Percentiles rank a stretch among this genome's conserved stretches.
phyloP scores from a whole-genome alignment of 202 grass and related monocot species.

The Zizania palustris region DNA sequence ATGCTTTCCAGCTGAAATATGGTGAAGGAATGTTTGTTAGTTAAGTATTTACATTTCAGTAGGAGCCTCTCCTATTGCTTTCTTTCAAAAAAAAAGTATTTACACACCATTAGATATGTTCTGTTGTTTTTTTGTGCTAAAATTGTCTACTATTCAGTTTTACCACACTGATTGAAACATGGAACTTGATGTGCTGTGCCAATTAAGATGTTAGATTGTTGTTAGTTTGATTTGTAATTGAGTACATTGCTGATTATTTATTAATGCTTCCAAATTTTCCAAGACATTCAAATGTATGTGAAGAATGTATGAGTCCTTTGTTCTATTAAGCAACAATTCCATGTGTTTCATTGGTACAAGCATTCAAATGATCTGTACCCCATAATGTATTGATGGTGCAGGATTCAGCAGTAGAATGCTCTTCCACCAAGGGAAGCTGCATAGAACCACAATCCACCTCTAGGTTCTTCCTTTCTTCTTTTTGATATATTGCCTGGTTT shows the following conservation, averaged over 20 bases:
- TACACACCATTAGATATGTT: not conserved
- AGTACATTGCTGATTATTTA: not conserved
- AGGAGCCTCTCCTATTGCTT: too few species aligned
- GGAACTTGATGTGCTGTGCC: not conserved
- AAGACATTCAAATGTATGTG: not conserved
- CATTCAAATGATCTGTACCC: constrained; percentile 21
- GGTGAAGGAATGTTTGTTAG: not conserved
- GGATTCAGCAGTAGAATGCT: constrained; percentile 33
- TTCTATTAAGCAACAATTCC: constrained; percentile 15
- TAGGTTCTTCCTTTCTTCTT: constrained; percentile 41
- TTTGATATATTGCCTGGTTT: not conserved
- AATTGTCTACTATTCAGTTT: constrained; percentile 3
- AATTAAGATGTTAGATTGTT: constrained; percentile 13
- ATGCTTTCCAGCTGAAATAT: constrained; percentile 16
- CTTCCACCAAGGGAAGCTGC: constrained; percentile 34
- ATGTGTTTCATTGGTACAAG: constrained; percentile 14
- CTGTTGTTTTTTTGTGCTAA: constrained; percentile 4
- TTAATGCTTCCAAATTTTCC: not conserved
- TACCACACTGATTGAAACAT: constrained; percentile 1
- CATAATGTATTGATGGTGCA: constrained; percentile 43
- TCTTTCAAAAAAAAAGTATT: not conserved
- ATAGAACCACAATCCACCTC: constrained; percentile 35
- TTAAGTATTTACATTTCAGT: not conserved
- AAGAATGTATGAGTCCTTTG: not conserved
- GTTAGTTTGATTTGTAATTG: constrained; percentile 8